Percentiles rank a stretch among this genome's conserved stretches.
Evolutionary conservation across 805 yeast genomes (phyloP).

Genomic region (Myxozyma lipomycoides): DNA sequence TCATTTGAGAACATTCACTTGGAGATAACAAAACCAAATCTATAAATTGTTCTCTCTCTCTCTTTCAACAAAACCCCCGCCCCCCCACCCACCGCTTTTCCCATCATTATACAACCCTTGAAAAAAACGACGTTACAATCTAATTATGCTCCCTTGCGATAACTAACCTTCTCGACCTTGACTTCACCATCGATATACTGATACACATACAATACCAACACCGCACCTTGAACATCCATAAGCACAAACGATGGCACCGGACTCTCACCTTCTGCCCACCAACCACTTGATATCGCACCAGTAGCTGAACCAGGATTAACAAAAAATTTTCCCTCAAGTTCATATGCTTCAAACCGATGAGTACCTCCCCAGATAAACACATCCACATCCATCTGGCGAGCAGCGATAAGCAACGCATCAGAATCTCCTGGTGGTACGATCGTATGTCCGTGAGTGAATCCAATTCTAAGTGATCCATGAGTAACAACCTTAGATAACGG

Average conservation of each 20-base stretch:
- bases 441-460: conserved; percentile 79
- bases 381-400: conserved; percentile 90
- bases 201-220: conserved; percentile 80
- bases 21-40: neutral
- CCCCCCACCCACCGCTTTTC: too few relatives aligned
- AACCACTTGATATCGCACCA: conserved; percentile 74
- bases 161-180: conserved; percentile 81
- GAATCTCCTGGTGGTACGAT: conserved; percentile 86
- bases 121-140: too few relatives aligned
- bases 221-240: conserved; percentile 74
- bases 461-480: conserved; percentile 70
- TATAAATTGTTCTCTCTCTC: conserved; percentile 34
- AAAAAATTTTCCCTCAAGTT: conserved; percentile 86
- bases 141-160: conserved; percentile 46
- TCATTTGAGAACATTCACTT: neutral
- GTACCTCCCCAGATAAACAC: conserved; percentile 90
- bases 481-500: conserved; percentile 64
- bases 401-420: conserved; percentile 70
- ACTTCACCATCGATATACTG: conserved; percentile 76
- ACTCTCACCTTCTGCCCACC: conserved; percentile 51
- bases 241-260: conserved; percentile 85
- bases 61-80: neutral
- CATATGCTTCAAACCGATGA: conserved; percentile 87
- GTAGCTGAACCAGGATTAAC: conserved; percentile 97
- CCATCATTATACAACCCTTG: too few relatives aligned